Evolutionary conservation across 2,329 filamentous ascomycete genomes (phyloP).

Genomic region (Aspergillus pseudoterreus): DNA sequence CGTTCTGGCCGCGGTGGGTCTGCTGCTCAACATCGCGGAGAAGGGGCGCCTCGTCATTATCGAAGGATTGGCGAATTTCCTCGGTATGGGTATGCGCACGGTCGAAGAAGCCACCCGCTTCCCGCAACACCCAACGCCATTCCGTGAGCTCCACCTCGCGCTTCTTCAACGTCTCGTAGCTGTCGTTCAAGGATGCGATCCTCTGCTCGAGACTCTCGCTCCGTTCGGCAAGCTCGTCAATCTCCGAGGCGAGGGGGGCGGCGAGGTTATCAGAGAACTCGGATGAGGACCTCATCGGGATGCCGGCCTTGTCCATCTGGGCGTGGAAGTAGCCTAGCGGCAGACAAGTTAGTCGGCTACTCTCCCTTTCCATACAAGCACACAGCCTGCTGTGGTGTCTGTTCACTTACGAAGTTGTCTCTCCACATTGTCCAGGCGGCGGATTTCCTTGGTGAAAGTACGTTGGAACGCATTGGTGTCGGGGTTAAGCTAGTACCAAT

Average conservation of each 20-base stretch:
- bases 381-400: background rate
- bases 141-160: slow-evolving; percentile 94
- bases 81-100: slow-evolving; percentile 93
- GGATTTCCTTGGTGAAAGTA: slow-evolving; percentile 96
- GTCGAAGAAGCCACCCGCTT: slow-evolving; percentile 97
- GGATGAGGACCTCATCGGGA: slow-evolving; percentile 82
- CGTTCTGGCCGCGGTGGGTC: slow-evolving; percentile 56
- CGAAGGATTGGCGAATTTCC: slow-evolving; percentile 84
- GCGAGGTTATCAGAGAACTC: slow-evolving; percentile 85
- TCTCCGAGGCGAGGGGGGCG: slow-evolving; percentile 86
- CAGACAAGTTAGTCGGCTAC: slow-evolving; percentile 1
- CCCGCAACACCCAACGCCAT: slow-evolving; percentile 95
- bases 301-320: slow-evolving; percentile 91
- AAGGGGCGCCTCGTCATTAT: slow-evolving; percentile 86
- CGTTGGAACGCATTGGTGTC: slow-evolving; percentile 92
- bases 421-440: slow-evolving; percentile 96
- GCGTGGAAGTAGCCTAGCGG: slow-evolving; percentile 78
- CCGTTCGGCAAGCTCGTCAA: slow-evolving; percentile 90
- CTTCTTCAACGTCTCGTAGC: slow-evolving; percentile 97
- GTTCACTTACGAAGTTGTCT: slow-evolving; percentile 78
- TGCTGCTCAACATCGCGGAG: slow-evolving; percentile 91
- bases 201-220: slow-evolving; percentile 90
- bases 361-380: background rate
- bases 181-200: slow-evolving; percentile 88
- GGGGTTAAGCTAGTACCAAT: slow-evolving; percentile 69